Percentiles rank a stretch among this genome's conserved stretches.
Evolutionary conservation across 2,329 filamentous ascomycete genomes (phyloP).

Genomic region (Xylariaceae sp.): DNA sequence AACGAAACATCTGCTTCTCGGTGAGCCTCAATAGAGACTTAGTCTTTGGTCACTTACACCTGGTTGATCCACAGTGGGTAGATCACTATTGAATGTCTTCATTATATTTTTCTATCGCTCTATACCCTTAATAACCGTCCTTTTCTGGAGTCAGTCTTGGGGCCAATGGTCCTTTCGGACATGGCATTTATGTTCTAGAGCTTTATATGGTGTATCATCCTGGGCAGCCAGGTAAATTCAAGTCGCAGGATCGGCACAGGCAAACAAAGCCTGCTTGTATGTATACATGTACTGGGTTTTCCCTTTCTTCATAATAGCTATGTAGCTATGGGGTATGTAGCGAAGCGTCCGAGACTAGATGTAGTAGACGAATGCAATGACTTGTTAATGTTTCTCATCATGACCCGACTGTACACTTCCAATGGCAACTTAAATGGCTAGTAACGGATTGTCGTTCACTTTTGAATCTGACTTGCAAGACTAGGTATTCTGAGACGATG

Average conservation of each 20-base stretch:
- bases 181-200: constrained; percentile 2
- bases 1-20: constrained; percentile 28
- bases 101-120: constrained; percentile 16
- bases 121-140: constrained; percentile 30
- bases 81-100: constrained; percentile 1
- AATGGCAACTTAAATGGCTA: too few relatives aligned
- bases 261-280: constrained; percentile 13
- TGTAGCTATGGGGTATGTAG: constrained; percentile 14
- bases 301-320: background rate
- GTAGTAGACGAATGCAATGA: constrained; percentile 27
- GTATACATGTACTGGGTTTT: constrained; percentile 19
- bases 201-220: constrained; percentile 1
- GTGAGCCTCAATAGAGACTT: constrained; percentile 11
- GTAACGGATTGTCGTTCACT: too few relatives aligned
- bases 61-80: constrained; percentile 1
- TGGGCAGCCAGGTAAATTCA: background rate
- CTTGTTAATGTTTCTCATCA: constrained; percentile 1
- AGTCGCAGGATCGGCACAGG: background rate
- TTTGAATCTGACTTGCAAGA: too few relatives aligned
- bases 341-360: constrained; percentile 16
- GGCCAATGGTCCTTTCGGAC: constrained; percentile 3
- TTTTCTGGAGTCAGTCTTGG: constrained; percentile 6
- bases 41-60: background rate
- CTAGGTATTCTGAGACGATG: too few relatives aligned
- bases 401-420: too few relatives aligned